Base-by-base conservation (phyloP, 192 early-diverging fungal genomes). In the Coemansia sp. region DNA sequence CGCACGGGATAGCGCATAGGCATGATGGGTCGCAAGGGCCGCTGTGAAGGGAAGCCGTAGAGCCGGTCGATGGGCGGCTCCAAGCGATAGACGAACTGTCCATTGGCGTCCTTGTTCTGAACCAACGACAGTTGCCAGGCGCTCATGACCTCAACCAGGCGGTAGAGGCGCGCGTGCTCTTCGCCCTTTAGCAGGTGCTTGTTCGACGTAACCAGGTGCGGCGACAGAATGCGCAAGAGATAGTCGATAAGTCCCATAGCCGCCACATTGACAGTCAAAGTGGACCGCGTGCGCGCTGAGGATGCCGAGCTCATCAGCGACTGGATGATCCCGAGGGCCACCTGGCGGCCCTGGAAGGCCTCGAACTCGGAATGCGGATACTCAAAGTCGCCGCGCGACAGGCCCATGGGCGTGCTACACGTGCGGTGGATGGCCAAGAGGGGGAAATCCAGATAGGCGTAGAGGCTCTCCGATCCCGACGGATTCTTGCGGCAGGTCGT, bases 301-400 rank as follows among this genome's bases (percentile, higher is more conserved):
- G 88, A 64, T 19, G 85, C 85, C 9, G 75, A 60, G 33, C 79
- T 39, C 41, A 91, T 78, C 19, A 86, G 73, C 35, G 77, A 62
- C 35, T 70, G 73, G 31, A 65, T 54, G 17, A 90, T 76, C 40
- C 85, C 88, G 57, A 87, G 79, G 50, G 88, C 86, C 0, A 85
- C 74, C 56, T 89, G 85, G 64, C 63, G 69, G 6, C 45, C 64
- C 70, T 71, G 70, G 59, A 64, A 74, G 63, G 89, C 88, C 75
- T 92, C 91, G 82, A 88, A 92, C 45, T 94, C 93, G 24, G 84
- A 74, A 45, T 88, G 85, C 40, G 96, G 94, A 72, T 89, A 98
- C 73, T 64, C 74, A 53, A 83, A 83, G 88, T 88, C 44, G 90
- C 78, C 63, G 68, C 85, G 69, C 79, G 88, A 50, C 69, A 69